Evolutionary conservation across 306 rosid species (phyloP).

Genomic region (Fragaria nilgerrensis): DNA sequence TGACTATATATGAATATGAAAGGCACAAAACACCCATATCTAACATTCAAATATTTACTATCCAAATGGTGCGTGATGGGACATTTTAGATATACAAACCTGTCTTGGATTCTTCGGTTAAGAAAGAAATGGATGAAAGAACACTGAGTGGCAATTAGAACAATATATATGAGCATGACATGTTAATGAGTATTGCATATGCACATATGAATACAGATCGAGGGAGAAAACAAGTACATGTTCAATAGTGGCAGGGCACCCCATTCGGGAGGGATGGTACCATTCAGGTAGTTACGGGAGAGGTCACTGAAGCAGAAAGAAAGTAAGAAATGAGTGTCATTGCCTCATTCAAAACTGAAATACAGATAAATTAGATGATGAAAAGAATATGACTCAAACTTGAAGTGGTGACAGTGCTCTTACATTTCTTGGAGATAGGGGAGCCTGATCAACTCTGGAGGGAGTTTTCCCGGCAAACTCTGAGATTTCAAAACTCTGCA

Average conservation of each 20-base stretch:
- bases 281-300: slow-evolving; percentile 56
- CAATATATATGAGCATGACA: background rate
- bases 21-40: background rate
- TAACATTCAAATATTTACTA: background rate
- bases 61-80: background rate
- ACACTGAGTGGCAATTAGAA: background rate
- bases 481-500: slow-evolving; percentile 50
- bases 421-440: slow-evolving; percentile 56
- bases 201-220: background rate
- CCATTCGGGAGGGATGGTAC: slow-evolving; percentile 64
- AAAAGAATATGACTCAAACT: background rate
- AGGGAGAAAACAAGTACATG: slow-evolving; percentile 30
- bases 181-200: too few relatives aligned
- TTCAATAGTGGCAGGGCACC: slow-evolving; percentile 41
- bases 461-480: slow-evolving; percentile 54
- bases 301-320: slow-evolving; percentile 44
- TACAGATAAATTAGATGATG: background rate
- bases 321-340: background rate
- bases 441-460: slow-evolving; percentile 41
- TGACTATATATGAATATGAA: background rate
- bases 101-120: background rate
- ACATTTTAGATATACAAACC: background rate
- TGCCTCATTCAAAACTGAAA: background rate
- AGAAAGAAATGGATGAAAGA: background rate
- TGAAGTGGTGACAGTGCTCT: slow-evolving; percentile 4